A percentile compares a stretch with the other conserved stretches of the same genome.
Conservation (phyloP, 1,139 yeast genomes). For the Pichia terricola region DNA sequence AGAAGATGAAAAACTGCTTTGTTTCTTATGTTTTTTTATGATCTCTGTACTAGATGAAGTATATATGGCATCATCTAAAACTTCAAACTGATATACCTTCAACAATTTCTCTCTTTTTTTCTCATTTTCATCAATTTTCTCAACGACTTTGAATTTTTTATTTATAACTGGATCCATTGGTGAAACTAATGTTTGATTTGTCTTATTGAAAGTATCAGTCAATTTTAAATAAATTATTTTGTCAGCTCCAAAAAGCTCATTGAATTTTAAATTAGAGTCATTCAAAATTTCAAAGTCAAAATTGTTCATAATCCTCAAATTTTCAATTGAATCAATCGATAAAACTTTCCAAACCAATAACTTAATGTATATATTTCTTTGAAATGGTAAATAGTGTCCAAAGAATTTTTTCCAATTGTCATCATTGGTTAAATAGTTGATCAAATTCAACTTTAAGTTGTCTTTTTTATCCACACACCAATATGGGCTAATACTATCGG, state of each 20-base stretch:
- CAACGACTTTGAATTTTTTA: slow-evolving; percentile 38
- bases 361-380: slow-evolving; percentile 59
- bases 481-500: slow-evolving; percentile 18
- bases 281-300: slow-evolving; percentile 3
- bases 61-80: slow-evolving; percentile 65
- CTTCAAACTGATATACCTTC: slow-evolving; percentile 59
- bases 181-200: slow-evolving; percentile 23
- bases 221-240: slow-evolving; percentile 10
- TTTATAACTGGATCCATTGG: slow-evolving; percentile 46
- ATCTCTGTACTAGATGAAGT: not conserved
- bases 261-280: slow-evolving; percentile 1
- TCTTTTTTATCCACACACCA: slow-evolving; percentile 25
- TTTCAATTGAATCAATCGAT: slow-evolving; percentile 15
- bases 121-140: slow-evolving; percentile 26
- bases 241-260: not conserved
- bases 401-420: slow-evolving; percentile 46
- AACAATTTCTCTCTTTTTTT: slow-evolving; percentile 18
- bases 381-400: slow-evolving; percentile 73
- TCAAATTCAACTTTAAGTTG: slow-evolving; percentile 37
- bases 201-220: slow-evolving; percentile 10
- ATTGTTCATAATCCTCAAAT: slow-evolving; percentile 1
- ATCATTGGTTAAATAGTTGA: slow-evolving; percentile 44
- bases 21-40: too few species aligned
- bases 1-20: too few species aligned
- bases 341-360: slow-evolving; percentile 56